phyloP scores from a whole-genome alignment of 345 rosid genomes.

The Euphorbia tirucalli region DNA sequence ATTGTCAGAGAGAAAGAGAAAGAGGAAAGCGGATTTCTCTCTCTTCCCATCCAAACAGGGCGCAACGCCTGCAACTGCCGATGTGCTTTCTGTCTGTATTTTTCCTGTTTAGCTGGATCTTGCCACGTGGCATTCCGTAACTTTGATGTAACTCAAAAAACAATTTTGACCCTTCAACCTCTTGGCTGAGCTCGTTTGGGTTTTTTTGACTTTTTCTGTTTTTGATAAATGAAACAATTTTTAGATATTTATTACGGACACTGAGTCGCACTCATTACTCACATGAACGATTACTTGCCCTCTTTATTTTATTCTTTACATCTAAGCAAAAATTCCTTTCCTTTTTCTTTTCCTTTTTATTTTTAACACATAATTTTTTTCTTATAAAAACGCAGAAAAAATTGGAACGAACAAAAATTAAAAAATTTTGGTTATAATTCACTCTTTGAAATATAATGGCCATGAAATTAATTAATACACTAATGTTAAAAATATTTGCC shows the following conservation, averaged over 20 bases:
- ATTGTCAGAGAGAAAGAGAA: slow-evolving; percentile 13
- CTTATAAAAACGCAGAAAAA: no score
- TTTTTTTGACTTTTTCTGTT: not conserved
- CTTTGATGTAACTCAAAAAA: not conserved
- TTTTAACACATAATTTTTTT: no score
- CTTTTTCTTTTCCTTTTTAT: no score
- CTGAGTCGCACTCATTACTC: not conserved
- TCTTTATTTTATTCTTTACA: not conserved
- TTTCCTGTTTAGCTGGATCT: not conserved
- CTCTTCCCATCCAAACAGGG: no score
- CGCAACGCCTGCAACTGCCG: slow-evolving; percentile 21
- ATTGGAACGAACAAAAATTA: no score
- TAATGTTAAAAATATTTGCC: no score
- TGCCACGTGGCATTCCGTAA: slow-evolving; percentile 14
- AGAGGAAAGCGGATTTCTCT: slow-evolving; percentile 4
- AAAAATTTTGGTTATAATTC: no score
- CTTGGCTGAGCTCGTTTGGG: not conserved
- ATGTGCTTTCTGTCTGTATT: slow-evolving; percentile 16
- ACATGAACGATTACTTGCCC: slow-evolving; percentile 8
- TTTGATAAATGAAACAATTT: not conserved
- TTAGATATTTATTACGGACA: not conserved
- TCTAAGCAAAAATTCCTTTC: not conserved
- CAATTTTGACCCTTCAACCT: slow-evolving; percentile 10
- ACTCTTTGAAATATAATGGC: no score
- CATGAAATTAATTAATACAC: no score